Conservation (phyloP, 2,329 filamentous ascomycete species). For the Epichloe uncinata region DNA sequence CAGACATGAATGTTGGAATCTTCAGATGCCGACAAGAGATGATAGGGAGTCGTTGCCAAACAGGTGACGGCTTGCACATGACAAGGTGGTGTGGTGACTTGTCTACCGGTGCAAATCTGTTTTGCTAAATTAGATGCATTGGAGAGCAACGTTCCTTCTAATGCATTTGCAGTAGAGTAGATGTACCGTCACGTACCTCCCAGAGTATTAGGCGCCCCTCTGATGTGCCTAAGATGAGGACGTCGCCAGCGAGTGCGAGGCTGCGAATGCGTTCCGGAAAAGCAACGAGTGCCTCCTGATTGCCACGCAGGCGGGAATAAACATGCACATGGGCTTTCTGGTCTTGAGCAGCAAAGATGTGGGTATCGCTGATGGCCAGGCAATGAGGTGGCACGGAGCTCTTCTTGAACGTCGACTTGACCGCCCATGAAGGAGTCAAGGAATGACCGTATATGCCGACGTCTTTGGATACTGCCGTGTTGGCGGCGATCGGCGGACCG, state of each 20-base stretch:
- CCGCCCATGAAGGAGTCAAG: conserved; percentile 61
- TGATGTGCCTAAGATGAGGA: conserved; percentile 68
- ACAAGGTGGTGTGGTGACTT: no score
- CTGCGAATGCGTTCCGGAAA: conserved; percentile 80
- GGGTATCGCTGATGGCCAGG: conserved; percentile 64
- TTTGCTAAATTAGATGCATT: no score
- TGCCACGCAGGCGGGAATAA: conserved; percentile 70
- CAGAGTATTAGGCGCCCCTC: conserved; percentile 80
- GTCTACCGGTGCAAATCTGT: no score
- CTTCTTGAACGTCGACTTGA: conserved; percentile 79
- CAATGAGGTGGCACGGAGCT: conserved; percentile 69
- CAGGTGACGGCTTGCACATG: no score
- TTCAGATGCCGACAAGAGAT: no score
- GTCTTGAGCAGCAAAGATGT: conserved; percentile 82
- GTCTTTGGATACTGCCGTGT: conserved; percentile 58
- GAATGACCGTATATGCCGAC: conserved; percentile 79
- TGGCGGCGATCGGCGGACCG: conserved; percentile 44
- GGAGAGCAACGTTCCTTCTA: not conserved
- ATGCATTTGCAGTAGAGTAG: conserved; percentile 4
- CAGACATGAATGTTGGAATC: no score
- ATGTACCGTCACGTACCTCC: conserved; percentile 52
- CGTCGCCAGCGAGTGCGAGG: conserved; percentile 56
- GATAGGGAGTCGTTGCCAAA: no score
- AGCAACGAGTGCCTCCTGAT: conserved; percentile 76
- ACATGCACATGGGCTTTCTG: conserved; percentile 90